These are phyloP conservation scores for Ophiostoma novo-ulmi DNA, from an alignment of 2,329 filamentous ascomycete genomes.

Conservation along the genomic window DNA sequence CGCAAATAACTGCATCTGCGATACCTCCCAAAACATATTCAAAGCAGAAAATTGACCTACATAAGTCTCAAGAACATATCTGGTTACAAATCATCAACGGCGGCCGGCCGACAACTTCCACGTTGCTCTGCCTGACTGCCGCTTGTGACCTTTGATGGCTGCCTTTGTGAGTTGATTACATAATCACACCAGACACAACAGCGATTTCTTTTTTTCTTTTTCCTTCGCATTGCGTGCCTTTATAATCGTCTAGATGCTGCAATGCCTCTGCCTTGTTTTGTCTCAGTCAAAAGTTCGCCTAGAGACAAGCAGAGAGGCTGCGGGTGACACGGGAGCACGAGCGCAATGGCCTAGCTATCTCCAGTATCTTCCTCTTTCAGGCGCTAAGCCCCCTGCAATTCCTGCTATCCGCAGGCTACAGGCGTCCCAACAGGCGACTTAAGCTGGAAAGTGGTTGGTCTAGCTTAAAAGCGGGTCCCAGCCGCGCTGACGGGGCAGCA, in stretches of 20 bases:
- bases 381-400: neutral
- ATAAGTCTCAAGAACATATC: neutral
- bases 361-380: neutral
- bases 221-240: neutral
- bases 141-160: constrained; percentile 21
- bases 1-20: neutral
- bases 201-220: neutral
- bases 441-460: neutral
- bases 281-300: neutral
- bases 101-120: neutral
- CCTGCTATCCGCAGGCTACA: neutral
- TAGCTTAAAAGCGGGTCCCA: constrained; percentile 13
- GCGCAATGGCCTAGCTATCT: neutral
- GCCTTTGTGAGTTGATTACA: constrained; percentile 20
- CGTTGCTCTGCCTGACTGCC: constrained; percentile 1
- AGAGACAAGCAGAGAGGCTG: neutral
- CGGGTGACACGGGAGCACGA: neutral
- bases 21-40: neutral
- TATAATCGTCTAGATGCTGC: neutral
- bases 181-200: neutral
- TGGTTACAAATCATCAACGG: neutral
- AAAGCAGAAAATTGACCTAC: neutral
- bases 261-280: neutral
- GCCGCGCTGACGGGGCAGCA: constrained; percentile 6
- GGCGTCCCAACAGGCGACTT: neutral